Conservation (phyloP, 164 flowering plant species). For the Houttuynia cordata region DNA sequence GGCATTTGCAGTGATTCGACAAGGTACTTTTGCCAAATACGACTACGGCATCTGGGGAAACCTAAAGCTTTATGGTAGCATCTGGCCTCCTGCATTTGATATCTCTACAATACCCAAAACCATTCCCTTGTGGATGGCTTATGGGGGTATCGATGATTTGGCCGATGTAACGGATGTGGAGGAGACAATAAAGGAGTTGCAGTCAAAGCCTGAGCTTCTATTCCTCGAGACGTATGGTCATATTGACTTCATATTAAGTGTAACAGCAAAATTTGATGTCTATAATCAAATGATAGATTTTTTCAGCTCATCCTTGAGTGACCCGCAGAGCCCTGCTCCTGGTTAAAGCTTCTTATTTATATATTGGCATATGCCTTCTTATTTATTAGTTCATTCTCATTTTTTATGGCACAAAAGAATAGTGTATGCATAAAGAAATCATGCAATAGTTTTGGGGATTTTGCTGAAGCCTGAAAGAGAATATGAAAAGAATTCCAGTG, state of each 20-base stretch:
- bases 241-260: slow-evolving; percentile 62
- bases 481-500: too few species aligned
- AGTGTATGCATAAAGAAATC: too few species aligned
- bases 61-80: slow-evolving; percentile 43
- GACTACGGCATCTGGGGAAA: slow-evolving; percentile 74
- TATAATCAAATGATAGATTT: slow-evolving; percentile 55
- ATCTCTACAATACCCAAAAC: slow-evolving; percentile 52
- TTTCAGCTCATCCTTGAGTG: slow-evolving; percentile 29
- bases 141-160: slow-evolving; percentile 77
- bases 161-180: slow-evolving; percentile 62
- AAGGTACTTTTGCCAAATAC: slow-evolving; percentile 70
- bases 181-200: slow-evolving; percentile 54
- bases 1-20: slow-evolving; percentile 63
- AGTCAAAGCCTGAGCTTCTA: slow-evolving; percentile 49
- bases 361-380: too few species aligned
- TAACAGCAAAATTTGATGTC: slow-evolving; percentile 52
- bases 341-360: background rate
- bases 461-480: too few species aligned
- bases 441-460: too few species aligned
- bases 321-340: background rate
- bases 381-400: too few species aligned
- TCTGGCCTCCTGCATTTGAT: slow-evolving; percentile 57
- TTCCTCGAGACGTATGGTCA: slow-evolving; percentile 81
- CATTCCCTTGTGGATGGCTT: slow-evolving; percentile 85
- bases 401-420: too few species aligned